Conservation (phyloP, 805 yeast species). For the Debaryomyces maramus region DNA sequence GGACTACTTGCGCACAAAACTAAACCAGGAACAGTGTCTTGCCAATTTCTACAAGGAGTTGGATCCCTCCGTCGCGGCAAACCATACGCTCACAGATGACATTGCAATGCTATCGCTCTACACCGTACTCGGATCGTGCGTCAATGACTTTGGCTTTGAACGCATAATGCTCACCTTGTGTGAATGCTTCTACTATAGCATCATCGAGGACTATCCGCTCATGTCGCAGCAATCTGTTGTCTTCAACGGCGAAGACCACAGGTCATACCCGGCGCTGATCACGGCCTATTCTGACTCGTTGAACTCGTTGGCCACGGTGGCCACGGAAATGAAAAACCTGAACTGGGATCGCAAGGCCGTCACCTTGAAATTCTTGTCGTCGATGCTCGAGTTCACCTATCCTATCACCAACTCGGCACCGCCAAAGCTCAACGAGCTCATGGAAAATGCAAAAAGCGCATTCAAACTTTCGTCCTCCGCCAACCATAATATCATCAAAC, state of each 20-base stretch:
- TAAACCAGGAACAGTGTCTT: conserved; percentile 42
- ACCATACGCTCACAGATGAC: conserved; percentile 37
- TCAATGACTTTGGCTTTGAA: conserved; percentile 82
- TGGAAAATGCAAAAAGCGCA: conserved; percentile 73
- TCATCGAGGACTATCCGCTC: conserved; percentile 65
- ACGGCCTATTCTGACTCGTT: conserved; percentile 10
- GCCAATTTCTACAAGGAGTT: conserved; percentile 48
- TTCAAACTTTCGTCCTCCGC: conserved; percentile 41
- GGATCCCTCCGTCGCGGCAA: conserved; percentile 37
- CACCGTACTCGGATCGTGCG: conserved; percentile 65
- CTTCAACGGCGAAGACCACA: background rate
- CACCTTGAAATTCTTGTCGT: conserved; percentile 50
- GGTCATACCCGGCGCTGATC: background rate
- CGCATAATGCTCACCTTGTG: conserved; percentile 61
- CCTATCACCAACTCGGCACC: conserved; percentile 68
- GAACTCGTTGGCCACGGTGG: conserved; percentile 32
- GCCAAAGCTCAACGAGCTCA: conserved; percentile 75
- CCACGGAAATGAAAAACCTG: conserved; percentile 18
- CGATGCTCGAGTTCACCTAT: conserved; percentile 63
- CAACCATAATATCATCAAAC: conserved; percentile 20
- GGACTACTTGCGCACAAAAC: conserved; percentile 47
- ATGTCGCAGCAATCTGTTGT: conserved; percentile 28
- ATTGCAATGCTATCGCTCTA: conserved; percentile 56
- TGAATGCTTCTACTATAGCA: conserved; percentile 63
- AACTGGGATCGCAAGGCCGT: conserved; percentile 17